A percentile compares a stretch with the other conserved stretches of the same genome.
Evolutionary conservation across 2,329 filamentous ascomycete genomes (phyloP).

Genomic region (Chaetothyriales sp.): DNA sequence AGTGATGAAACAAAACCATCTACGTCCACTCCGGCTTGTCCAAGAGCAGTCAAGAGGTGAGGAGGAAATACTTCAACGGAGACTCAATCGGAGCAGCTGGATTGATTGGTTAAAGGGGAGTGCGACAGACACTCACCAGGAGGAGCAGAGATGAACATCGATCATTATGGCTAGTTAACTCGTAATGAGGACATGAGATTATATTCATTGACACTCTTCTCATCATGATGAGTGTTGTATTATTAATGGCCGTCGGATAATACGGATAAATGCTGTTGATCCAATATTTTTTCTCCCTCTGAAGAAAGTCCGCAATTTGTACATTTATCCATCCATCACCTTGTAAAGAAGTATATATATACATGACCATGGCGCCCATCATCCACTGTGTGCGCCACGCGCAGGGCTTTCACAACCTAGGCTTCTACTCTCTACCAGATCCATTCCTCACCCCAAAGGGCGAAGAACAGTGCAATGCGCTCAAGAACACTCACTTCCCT

Average conservation of each 20-base stretch:
- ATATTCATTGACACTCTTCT: not conserved
- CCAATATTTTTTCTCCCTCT: no score
- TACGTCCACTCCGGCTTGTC: constrained; percentile 72
- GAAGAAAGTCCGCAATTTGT: no score
- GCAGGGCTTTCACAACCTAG: constrained; percentile 69
- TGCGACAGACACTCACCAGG: not conserved
- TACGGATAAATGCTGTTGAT: no score
- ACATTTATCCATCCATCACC: no score
- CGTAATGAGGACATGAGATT: not conserved
- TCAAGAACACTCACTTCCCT: constrained; percentile 43
- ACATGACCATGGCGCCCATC: constrained; percentile 9
- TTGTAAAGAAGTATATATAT: no score
- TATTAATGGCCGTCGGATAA: no score
- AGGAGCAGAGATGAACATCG: not conserved
- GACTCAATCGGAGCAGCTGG: constrained; percentile 33
- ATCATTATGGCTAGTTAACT: not conserved
- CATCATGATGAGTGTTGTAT: not conserved
- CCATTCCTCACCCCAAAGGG: constrained; percentile 65
- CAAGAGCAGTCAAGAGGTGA: constrained; percentile 50
- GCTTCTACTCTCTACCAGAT: constrained; percentile 58
- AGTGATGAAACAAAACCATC: constrained; percentile 53
- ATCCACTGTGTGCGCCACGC: constrained; percentile 17
- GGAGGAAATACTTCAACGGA: constrained; percentile 31
- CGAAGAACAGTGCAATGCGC: constrained; percentile 53
- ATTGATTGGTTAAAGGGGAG: constrained; percentile 29